phyloP scores from a whole-genome alignment of 2,329 filamentous ascomycete genomes.

The Neonectria ditissima region DNA sequence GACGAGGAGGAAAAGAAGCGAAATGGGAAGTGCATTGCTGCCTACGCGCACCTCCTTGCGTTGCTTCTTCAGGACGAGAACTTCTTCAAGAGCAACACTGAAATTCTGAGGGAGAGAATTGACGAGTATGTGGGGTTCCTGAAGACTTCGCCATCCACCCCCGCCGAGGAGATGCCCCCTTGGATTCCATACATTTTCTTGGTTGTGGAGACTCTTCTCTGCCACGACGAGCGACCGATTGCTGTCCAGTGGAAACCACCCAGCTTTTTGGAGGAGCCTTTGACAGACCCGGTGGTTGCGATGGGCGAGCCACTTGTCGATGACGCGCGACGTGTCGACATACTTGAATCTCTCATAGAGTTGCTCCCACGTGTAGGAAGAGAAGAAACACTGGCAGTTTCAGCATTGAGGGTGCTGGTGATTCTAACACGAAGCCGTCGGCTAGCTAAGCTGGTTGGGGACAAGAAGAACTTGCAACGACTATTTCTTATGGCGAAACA shows the following conservation, averaged over 20 bases:
- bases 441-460: slow-evolving; percentile 80
- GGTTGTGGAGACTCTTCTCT: slow-evolving; percentile 90
- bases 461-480: slow-evolving; percentile 89
- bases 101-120: slow-evolving; percentile 82
- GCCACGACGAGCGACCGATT: slow-evolving; percentile 85
- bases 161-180: slow-evolving; percentile 82
- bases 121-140: slow-evolving; percentile 82
- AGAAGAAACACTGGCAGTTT: slow-evolving; percentile 85
- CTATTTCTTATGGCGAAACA: slow-evolving; percentile 97
- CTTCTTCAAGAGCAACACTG: slow-evolving; percentile 83
- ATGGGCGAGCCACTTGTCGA: slow-evolving; percentile 68
- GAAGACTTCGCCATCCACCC: slow-evolving; percentile 73
- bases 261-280: slow-evolving; percentile 59
- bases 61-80: slow-evolving; percentile 84
- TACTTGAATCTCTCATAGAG: slow-evolving; percentile 84
- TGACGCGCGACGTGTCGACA: slow-evolving; percentile 72
- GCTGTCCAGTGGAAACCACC: slow-evolving; percentile 78
- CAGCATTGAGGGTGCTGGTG: slow-evolving; percentile 84
- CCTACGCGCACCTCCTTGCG: slow-evolving; percentile 92
- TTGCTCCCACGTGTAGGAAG: slow-evolving; percentile 89
- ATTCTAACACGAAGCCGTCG: slow-evolving; percentile 85
- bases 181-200: slow-evolving; percentile 94
- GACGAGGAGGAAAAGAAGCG: slow-evolving; percentile 75
- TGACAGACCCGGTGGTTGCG: slow-evolving; percentile 68
- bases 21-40: slow-evolving; percentile 74